Percentiles rank a stretch among this genome's conserved stretches.
Conservation (phyloP, 1,284 basidiomycete species). For the Ganoderma meredithae region DNA sequence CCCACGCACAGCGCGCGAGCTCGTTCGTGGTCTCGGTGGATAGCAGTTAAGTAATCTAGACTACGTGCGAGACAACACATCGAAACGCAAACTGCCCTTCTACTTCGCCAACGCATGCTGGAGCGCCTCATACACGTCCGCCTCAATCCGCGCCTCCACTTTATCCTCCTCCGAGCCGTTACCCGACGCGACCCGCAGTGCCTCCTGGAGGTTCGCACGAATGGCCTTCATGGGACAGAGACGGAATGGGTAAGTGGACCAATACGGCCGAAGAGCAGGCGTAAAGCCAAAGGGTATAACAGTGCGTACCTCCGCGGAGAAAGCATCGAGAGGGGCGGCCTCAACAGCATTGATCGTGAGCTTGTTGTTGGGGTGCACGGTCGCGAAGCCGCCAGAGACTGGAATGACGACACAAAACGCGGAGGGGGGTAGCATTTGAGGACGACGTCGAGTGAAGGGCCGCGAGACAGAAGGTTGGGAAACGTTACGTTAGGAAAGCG, state of each 20-base stretch:
- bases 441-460: neutral
- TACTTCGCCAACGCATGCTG: conserved; percentile 85
- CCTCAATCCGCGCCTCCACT: conserved; percentile 93
- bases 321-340: conserved; percentile 92
- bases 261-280: conserved; percentile 5
- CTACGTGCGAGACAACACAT: conserved; percentile 21
- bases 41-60: conserved; percentile 21
- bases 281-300: neutral
- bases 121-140: conserved; percentile 95
- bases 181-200: conserved; percentile 82
- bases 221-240: conserved; percentile 68
- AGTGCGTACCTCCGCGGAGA: conserved; percentile 80
- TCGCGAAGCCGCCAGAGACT: conserved; percentile 98
- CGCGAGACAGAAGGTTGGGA: neutral
- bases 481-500: neutral
- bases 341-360: conserved; percentile 98
- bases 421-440: neutral
- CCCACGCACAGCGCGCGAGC: neutral
- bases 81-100: conserved; percentile 19
- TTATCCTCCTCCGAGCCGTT: conserved; percentile 94
- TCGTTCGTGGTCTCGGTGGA: neutral
- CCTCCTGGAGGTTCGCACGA: conserved; percentile 90
- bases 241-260: neutral
- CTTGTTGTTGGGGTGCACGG: conserved; percentile 96
- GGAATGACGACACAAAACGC: neutral